Evolutionary conservation across 2,329 filamentous ascomycete genomes (phyloP), one percentile per base, ranked within the genome.

Genomic region (Fusarium praegraminearum): DNA sequence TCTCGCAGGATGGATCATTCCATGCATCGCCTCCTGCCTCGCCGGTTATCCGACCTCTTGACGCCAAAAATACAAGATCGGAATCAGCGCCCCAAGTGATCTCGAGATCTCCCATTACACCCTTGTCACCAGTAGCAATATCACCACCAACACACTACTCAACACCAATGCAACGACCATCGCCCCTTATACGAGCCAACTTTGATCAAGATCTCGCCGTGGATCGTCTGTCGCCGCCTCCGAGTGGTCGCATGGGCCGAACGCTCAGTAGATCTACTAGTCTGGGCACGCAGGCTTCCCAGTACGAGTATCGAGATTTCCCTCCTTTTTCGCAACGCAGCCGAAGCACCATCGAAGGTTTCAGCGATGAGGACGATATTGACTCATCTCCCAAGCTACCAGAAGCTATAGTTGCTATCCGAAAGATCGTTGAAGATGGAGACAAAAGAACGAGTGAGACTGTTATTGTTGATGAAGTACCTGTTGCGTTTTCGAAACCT

Each of bases 131-230:
- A 7, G 72, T 38, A n/a, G 61, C 70, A 5, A 58, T 73, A 7
- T 78, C 77, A 16, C 76, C 78, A 1, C 74, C 76, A 1, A 75
- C 75, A 2, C 72, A 70, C 5, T 71, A 73, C 22, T 77, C 78
- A n/a, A 76, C 73, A 7, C 72, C 78, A 12, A 69, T 77, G 45
- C 68, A 67, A 7, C 73, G 75, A 1, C 74, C 77, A 0, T 79
- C 78, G 0, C 78, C 79, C 2, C 66, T 81, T 9, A 70, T 81
- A 5, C 78, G 75, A 1, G 75, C 79, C 7, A 77, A 78, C 33
- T 72, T 81, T 12, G 80, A 81, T 8, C 80, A 81, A 43, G 80
- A 81, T 20, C 75, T 81, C 2, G 78, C 78, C 22, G 75, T 81
- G 2, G 79, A 81, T 50, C 75, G 80, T 6, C 71, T 81, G 4